A percentile compares a stretch with the other conserved stretches of the same genome.
These are phyloP conservation scores for Talaromyces albobiverticillius DNA, from an alignment of 2,329 filamentous ascomycete genomes.

Conservation along the genomic window DNA sequence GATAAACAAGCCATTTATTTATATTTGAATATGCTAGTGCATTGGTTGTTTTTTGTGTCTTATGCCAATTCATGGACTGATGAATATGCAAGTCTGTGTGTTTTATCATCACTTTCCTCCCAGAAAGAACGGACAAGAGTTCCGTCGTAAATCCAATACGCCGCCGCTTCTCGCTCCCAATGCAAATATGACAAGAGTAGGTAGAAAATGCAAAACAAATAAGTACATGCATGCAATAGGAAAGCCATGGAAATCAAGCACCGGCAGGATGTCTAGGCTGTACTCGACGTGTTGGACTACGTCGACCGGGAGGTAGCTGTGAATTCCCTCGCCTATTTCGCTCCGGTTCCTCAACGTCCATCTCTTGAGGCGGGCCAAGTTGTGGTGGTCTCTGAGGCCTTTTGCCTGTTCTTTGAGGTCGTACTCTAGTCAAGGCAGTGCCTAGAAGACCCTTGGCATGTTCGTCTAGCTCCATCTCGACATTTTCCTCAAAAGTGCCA, in stretches of 20 bases:
- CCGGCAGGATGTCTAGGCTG: conserved; percentile 10
- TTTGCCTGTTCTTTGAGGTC: conserved; percentile 22
- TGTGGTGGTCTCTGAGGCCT: background rate
- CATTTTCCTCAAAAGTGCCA: conserved; percentile 29
- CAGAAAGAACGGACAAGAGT: background rate
- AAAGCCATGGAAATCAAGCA: background rate
- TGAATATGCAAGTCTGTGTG: background rate
- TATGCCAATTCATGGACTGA: background rate
- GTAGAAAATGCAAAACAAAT: background rate
- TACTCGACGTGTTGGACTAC: conserved; percentile 16
- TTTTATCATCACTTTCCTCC: background rate
- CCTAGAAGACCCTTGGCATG: conserved; percentile 42
- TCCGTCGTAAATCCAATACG: conserved; percentile 10
- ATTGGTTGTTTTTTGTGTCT: background rate
- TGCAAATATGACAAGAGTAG: conserved; percentile 8
- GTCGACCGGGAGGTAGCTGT: conserved; percentile 15
- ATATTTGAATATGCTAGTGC: background rate
- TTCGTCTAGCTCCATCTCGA: conserved; percentile 42
- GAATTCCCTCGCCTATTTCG: conserved; percentile 20
- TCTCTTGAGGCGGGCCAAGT: conserved; percentile 17
- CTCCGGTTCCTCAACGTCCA: conserved; percentile 23
- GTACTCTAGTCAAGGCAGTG: conserved; percentile 35
- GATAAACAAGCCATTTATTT: background rate
- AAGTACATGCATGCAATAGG: background rate
- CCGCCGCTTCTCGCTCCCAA: conserved; percentile 14